These are phyloP conservation scores for Triadica sebifera DNA, from an alignment of 345 rosid genomes.

Conservation along the genomic window DNA sequence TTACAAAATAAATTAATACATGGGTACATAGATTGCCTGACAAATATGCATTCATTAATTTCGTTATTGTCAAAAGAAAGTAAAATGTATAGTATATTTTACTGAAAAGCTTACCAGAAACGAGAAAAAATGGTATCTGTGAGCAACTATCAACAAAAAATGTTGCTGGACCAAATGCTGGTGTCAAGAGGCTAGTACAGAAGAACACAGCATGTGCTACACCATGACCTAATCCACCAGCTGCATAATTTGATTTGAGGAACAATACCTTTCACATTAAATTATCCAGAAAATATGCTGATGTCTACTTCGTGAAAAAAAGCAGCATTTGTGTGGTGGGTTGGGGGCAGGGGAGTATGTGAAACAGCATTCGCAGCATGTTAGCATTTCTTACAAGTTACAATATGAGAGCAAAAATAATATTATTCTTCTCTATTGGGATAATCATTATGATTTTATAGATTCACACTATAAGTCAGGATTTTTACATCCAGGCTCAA, in stretches of 20 bases:
- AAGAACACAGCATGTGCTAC: conserved; percentile 98
- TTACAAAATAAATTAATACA: not conserved
- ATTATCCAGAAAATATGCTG: conserved; percentile 15
- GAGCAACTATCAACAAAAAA: conserved; percentile 73
- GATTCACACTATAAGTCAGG: not conserved
- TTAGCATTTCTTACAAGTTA: not conserved
- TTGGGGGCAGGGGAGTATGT: not conserved
- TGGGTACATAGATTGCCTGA: not conserved
- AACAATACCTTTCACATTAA: conserved; percentile 25
- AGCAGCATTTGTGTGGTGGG: not conserved
- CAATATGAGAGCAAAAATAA: not conserved
- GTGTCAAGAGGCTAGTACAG: conserved; percentile 86
- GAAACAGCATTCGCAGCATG: not conserved
- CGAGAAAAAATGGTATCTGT: conserved; percentile 79
- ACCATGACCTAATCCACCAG: conserved; percentile 99
- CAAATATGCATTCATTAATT: conserved; percentile 3
- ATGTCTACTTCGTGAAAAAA: not conserved
- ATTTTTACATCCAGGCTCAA: not conserved
- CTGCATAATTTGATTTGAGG: conserved; percentile 54
- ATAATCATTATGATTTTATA: not conserved
- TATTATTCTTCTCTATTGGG: not conserved
- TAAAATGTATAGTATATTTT: not conserved
- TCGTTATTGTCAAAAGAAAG: not conserved
- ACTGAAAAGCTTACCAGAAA: conserved; percentile 64
- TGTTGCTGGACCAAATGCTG: conserved; percentile 97